Evolutionary conservation across 139 green algal species (phyloP), one percentile per base, ranked within the genome.

Genomic region (Diplosphaera chodatii): DNA sequence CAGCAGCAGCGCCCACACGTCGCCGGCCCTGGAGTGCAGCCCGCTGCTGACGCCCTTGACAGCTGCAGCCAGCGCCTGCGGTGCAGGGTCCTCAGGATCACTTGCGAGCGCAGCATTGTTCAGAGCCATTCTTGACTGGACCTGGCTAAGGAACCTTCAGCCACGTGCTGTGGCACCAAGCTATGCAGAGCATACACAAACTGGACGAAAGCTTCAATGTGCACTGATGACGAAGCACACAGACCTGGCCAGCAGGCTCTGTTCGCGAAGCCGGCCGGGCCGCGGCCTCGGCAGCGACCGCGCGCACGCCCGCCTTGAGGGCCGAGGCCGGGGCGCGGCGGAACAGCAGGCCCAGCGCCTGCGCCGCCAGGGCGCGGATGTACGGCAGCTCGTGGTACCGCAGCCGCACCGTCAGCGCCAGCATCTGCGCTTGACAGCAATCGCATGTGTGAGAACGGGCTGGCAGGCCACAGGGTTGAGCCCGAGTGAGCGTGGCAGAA

Each of bases 271-370:
- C 0, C 79, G 83, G 84, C 68, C 66, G 65, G 23, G 69, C 65
- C 34, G 75, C 73, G 16, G 77, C 77, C 41, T 85, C 74, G 34
- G 74, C 78, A 33, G 87, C 78, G 69, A 85, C 30, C 0, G 84
- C 71, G 22, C 80, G 72, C 73, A 91, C 74, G 32, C 70, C 84
- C 4, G 69, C 30, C 0, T 68, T 41, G 32, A 89, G 68, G 3
- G 72, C 56, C 15, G 27, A 1, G 56, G 27, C n/a, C 2, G 76
- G 28, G 18, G 77, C 69, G 37, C 77, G 77, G 59, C 89, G 79
- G 18, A 96, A 68, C 20, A 96, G 81, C 82, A 84, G 92, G 1
- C 80, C 85, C 1, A 88, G 33, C 0, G 84, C 74, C 34, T 91
- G 74, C 0, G 87, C 89, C 27, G 88, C 83, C 32, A 96, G 87